Conservation (phyloP, 2,329 filamentous ascomycete genomes). For the Neonectria neomacrospora region DNA sequence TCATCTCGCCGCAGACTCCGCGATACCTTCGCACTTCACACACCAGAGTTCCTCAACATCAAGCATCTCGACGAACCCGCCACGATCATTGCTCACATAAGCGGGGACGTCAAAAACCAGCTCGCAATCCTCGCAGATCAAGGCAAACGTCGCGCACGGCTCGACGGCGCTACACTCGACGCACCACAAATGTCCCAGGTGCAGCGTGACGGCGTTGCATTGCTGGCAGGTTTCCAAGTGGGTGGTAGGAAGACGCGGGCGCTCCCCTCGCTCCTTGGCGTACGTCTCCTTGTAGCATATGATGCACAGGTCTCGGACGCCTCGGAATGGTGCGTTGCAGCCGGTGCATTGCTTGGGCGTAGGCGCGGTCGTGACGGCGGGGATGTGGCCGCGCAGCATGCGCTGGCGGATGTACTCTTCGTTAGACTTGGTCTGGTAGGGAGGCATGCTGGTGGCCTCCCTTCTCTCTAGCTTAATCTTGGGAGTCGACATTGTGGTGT, state of each 20-base stretch:
- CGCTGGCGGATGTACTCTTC: not conserved
- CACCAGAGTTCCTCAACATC: conserved; percentile 37
- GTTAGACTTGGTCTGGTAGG: no score
- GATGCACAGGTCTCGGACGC: conserved; percentile 16
- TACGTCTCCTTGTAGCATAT: conserved; percentile 13
- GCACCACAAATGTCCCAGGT: conserved; percentile 39
- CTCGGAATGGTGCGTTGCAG: conserved; percentile 9
- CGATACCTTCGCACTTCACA: conserved; percentile 22
- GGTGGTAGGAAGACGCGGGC: conserved; percentile 1
- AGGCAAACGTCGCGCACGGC: not conserved
- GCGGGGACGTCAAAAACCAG: conserved; percentile 17
- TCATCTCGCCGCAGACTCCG: conserved; percentile 26
- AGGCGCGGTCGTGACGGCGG: no score
- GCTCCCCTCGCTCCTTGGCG: no score
- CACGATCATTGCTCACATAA: conserved; percentile 24
- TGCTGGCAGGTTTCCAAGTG: conserved; percentile 15
- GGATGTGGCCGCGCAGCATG: not conserved
- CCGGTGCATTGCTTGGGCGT: not conserved
- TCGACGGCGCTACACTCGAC: conserved; percentile 18
- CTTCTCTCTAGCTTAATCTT: not conserved
- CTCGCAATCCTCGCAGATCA: conserved; percentile 31
- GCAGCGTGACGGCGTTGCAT: conserved; percentile 27
- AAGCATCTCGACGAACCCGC: conserved; percentile 30
- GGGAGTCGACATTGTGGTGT: not conserved
- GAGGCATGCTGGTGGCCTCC: no score